A percentile compares a stretch with the other conserved stretches of the same genome.
phyloP scores from a whole-genome alignment of 2,329 filamentous ascomycete species.

The Erysiphe pulchra region DNA sequence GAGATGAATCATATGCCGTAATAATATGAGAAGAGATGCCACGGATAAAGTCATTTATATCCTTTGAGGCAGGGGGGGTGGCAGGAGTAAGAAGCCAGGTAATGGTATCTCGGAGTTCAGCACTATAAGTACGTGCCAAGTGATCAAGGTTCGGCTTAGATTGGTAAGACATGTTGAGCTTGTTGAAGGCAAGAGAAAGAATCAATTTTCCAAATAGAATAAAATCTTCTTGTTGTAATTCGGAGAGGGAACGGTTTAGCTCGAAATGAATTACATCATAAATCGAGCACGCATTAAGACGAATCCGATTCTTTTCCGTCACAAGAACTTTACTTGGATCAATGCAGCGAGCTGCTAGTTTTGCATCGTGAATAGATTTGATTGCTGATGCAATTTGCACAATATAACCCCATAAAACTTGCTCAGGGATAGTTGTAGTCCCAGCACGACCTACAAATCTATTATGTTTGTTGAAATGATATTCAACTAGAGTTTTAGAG shows the following conservation, averaged over 20 bases:
- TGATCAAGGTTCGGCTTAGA: conserved; percentile 52
- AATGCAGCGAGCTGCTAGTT: conserved; percentile 64
- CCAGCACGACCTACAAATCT: conserved; percentile 16
- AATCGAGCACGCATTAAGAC: conserved; percentile 68
- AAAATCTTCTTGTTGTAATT: conserved; percentile 74
- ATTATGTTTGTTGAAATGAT: conserved; percentile 30
- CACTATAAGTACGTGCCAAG: conserved; percentile 50
- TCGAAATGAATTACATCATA: conserved; percentile 77
- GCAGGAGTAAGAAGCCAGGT: conserved; percentile 54
- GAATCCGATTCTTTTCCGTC: conserved; percentile 72
- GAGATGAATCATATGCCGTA: conserved; percentile 46
- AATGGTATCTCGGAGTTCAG: conserved; percentile 54
- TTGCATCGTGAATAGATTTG: conserved; percentile 57
- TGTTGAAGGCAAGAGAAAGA: conserved; percentile 55
- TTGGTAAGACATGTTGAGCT: conserved; percentile 21
- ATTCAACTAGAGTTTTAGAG: conserved; percentile 69
- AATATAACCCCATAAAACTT: conserved; percentile 71
- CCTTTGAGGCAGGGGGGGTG: conserved; percentile 32
- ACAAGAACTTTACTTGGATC: conserved; percentile 73
- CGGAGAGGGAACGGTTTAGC: conserved; percentile 34
- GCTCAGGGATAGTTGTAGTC: conserved; percentile 30
- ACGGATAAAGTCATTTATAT: conserved; percentile 53
- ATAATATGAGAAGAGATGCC: conserved; percentile 58
- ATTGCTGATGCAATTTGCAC: conserved; percentile 76
- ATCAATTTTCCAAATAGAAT: conserved; percentile 63